A percentile compares a stretch with the other conserved stretches of the same genome.
Evolutionary conservation across 2,329 filamentous ascomycete genomes (phyloP).

Genomic region (Phaeoacremonium minimum): DNA sequence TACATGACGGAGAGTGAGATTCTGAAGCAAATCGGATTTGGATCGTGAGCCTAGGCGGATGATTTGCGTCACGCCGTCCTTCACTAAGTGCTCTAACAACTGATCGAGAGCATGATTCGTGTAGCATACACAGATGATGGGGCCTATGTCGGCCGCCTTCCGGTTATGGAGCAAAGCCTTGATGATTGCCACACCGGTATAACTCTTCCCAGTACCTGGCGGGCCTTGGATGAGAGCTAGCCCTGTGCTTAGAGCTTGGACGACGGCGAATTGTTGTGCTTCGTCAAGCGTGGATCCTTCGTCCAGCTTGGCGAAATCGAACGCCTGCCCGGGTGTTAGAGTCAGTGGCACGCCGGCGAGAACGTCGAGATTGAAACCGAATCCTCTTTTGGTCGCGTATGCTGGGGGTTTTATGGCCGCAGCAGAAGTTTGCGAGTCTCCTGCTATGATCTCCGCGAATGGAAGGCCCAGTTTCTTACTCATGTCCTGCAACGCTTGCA

Average conservation of each 20-base stretch:
- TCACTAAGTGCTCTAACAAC: slow-evolving; percentile 55
- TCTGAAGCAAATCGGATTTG: slow-evolving; percentile 46
- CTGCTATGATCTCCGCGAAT: slow-evolving; percentile 41
- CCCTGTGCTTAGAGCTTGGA: no score
- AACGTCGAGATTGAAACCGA: no score
- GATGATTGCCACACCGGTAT: slow-evolving; percentile 55
- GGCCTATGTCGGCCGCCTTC: slow-evolving; percentile 32
- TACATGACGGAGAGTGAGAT: slow-evolving; percentile 43
- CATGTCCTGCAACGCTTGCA: slow-evolving; percentile 52
- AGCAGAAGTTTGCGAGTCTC: slow-evolving; percentile 11
- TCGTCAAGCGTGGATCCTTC: no score
- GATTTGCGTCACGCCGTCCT: slow-evolving; percentile 41
- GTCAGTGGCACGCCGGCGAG: no score
- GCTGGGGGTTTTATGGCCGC: no score
- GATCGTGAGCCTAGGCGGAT: slow-evolving; percentile 59
- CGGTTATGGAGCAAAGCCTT: slow-evolving; percentile 45
- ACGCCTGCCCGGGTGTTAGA: no score
- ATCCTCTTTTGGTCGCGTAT: no score
- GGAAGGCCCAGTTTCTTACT: slow-evolving; percentile 36
- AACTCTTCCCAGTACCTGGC: slow-evolving; percentile 67
- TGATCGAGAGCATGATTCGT: slow-evolving; percentile 49
- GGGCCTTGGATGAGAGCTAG: slow-evolving; percentile 65
- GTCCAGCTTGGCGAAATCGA: no score
- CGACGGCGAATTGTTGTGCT: no score
- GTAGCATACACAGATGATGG: slow-evolving; percentile 48